Base-by-base conservation (phyloP, 2,329 filamentous ascomycete species). In the Arthrobotrys entomopaga region DNA sequence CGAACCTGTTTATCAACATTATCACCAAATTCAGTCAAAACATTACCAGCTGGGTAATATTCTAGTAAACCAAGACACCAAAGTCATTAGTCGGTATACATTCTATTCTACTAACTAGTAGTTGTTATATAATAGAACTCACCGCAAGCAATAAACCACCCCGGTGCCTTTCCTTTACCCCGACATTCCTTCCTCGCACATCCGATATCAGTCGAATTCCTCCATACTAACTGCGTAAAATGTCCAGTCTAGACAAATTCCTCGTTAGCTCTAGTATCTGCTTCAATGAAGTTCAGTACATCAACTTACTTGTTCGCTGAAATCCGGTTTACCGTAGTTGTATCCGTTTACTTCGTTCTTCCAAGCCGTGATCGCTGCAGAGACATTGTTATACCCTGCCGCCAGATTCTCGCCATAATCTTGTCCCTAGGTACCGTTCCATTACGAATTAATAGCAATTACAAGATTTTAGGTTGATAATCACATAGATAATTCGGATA, bases 221-320 rank as follows among this genome's bases (percentile, higher is more conserved):
- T 86, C 91, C 91, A 93, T 70, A 93, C 85, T 29, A 93, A 83
- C 83, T 93, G 89, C 59, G 88, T 86, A 82, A 92, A 91, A 81
- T 93, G 91, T 65, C 91, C 92, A 10, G 77, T 77, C 70, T 74
- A 29, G 15, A n/a, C n/a, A n/a, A n/a, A 54, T 2, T 13, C 7
- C 19, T 22, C 15, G 19, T 59, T 22, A 67, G 26, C 8, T 24
- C 20, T 5, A 7, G 15, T 7, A 10, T 22, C 24, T 38, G 3
- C 5, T 7, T 15, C 26, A n/a, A 19, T n/a, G 8, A 10, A 15
- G 6, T 54, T 48, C 11, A 49, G 1, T 19, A n/a, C 34, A 20
- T 66, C 2, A 49, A 70, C 67, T 53, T 58, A 70, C 74, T 70
- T 75, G 58, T 59, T 63, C 58, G 40, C 70, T 77, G 19, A 66